Percentiles rank a stretch among this genome's conserved stretches.
phyloP scores from a whole-genome alignment of 1,284 basidiomycete species.

The Ceratobasidium sp. region DNA sequence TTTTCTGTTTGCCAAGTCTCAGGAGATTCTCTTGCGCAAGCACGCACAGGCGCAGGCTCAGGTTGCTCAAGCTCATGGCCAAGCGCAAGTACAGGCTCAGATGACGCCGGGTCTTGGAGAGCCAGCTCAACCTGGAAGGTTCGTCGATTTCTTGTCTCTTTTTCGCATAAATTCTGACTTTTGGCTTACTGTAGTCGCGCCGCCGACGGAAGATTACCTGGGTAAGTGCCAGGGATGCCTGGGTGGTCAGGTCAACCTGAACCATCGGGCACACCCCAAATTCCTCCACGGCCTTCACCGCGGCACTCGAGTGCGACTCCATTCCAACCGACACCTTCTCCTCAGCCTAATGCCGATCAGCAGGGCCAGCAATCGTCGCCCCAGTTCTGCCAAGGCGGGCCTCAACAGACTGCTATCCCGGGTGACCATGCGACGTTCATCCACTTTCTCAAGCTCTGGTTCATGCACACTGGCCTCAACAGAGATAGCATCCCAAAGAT shows the following conservation, averaged over 20 bases:
- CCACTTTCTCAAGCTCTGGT: constrained; percentile 27
- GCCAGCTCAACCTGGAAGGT: constrained; percentile 24
- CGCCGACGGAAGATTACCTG: constrained; percentile 6
- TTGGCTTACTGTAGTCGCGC: constrained; percentile 15
- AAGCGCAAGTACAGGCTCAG: constrained; percentile 10
- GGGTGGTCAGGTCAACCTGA: constrained; percentile 33
- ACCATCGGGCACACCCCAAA: constrained; percentile 11
- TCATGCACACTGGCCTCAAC: constrained; percentile 28
- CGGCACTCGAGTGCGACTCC: constrained; percentile 4
- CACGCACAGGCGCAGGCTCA: background rate
- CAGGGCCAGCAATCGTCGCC: constrained; percentile 5
- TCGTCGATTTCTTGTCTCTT: background rate
- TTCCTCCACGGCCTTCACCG: constrained; percentile 20
- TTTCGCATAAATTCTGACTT: background rate
- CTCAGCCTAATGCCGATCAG: constrained; percentile 32
- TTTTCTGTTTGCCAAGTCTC: constrained; percentile 13
- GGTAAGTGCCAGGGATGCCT: constrained; percentile 17
- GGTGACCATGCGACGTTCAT: constrained; percentile 27
- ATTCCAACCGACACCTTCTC: constrained; percentile 31
- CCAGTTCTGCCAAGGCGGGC: background rate
- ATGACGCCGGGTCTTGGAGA: constrained; percentile 23
- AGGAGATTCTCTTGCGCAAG: constrained; percentile 32
- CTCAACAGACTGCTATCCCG: constrained; percentile 20
- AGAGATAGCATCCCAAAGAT: constrained; percentile 23
- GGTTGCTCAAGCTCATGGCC: constrained; percentile 10